Evolutionary conservation across 208 protist species (phyloP).

Genomic region (Sergeia podlipaevii): DNA sequence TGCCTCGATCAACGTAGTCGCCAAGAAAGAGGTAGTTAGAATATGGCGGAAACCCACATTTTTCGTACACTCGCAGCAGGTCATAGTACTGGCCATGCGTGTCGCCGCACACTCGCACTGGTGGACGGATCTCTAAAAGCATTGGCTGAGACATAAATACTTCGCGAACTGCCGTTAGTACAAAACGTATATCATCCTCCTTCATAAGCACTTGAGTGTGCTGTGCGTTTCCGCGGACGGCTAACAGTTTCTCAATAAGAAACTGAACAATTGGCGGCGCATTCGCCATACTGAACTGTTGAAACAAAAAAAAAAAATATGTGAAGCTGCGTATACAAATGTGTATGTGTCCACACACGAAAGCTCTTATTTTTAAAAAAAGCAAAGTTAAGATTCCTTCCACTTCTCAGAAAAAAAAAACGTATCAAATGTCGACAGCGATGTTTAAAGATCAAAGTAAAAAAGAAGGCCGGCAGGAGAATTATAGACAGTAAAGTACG

Average conservation of each 20-base stretch:
- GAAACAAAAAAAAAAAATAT: no score
- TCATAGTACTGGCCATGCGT: conserved; percentile 99
- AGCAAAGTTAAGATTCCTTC: neutral
- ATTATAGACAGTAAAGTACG: no score
- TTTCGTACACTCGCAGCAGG: conserved; percentile 98
- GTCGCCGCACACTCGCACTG: conserved; percentile 91
- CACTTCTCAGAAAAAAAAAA: no score
- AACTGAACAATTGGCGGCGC: conserved; percentile 11
- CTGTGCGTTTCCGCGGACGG: conserved; percentile 20
- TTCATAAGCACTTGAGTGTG: conserved; percentile 19
- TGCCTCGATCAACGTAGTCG: conserved; percentile 99
- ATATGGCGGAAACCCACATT: conserved; percentile 98
- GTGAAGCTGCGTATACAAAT: no score
- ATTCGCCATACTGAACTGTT: neutral
- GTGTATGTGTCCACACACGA: no score
- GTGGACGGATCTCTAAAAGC: conserved; percentile 40
- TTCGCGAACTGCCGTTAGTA: conserved; percentile 24
- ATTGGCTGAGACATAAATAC: conserved; percentile 46
- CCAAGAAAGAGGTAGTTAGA: conserved; percentile 99
- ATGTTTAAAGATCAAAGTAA: no score
- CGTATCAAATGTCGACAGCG: no score
- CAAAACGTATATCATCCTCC: conserved; percentile 35
- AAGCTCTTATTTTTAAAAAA: neutral
- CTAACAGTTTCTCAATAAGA: conserved; percentile 37
- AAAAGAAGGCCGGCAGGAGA: no score